Conservation (phyloP, 2,329 filamentous ascomycete species). For the Paracorniculantispora psalliotae region DNA sequence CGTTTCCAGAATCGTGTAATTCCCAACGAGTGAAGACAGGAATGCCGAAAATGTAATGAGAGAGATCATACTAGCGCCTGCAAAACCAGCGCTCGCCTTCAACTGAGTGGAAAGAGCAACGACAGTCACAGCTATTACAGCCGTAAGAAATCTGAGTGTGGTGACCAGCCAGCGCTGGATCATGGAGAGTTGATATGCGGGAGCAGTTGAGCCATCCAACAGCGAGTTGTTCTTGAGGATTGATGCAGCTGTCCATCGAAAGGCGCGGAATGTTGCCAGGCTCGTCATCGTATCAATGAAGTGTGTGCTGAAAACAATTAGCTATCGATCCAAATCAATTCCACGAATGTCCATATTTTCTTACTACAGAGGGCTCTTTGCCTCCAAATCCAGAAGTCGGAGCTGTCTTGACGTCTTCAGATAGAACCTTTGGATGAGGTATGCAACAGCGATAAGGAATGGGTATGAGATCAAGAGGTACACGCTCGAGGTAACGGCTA, state of each 20-base stretch:
- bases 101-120: constrained; percentile 41
- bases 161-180: constrained; percentile 53
- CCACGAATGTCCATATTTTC: constrained; percentile 14
- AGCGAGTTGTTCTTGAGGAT: constrained; percentile 40
- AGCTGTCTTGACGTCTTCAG: constrained; percentile 40
- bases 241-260: constrained; percentile 43
- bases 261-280: constrained; percentile 49
- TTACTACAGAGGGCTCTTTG: constrained; percentile 54
- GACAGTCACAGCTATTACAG: constrained; percentile 40
- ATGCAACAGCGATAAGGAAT: constrained; percentile 38
- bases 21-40: constrained; percentile 14
- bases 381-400: constrained; percentile 56
- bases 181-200: constrained; percentile 50
- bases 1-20: constrained; percentile 25
- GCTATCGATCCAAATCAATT: not conserved
- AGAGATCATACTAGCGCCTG: constrained; percentile 32
- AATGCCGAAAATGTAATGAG: constrained; percentile 31
- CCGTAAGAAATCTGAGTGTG: constrained; percentile 43
- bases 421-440: constrained; percentile 47
- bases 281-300: constrained; percentile 52
- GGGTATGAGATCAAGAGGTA: constrained; percentile 48
- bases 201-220: constrained; percentile 48
- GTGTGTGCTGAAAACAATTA: constrained; percentile 40
- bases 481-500: constrained; percentile 39
- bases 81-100: constrained; percentile 28